Base-by-base conservation (phyloP, 495 filamentous ascomycete genomes). In the Aspergillus heteromorphus region DNA sequence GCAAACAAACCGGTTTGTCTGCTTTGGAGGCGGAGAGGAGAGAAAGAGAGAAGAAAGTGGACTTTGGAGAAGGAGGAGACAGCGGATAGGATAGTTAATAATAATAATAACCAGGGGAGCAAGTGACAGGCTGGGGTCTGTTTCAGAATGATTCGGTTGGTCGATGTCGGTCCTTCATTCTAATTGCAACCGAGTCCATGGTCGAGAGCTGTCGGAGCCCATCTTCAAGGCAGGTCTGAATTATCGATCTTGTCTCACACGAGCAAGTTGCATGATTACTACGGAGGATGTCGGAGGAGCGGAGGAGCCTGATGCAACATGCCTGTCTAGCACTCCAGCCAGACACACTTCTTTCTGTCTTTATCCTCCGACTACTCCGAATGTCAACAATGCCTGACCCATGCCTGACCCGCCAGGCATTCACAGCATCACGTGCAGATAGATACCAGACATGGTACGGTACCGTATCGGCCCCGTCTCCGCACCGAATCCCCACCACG, bases 1-100 rank as follows among this genome's bases (percentile, higher is more conserved):
- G 27, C 27, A 54, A 19, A 14, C 34, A 54, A 52, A 21, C 21
- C 41, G 20, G 41, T 51, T 51, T 56, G 47, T 45, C 41, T 45
- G 40, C 36, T n/a, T n/a, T 34, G 40, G 38, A 41, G 40, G 47
- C 27, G 40, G 40, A 45, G 40, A 31, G 23, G 7, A 48, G 10
- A 48, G 16, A 31, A 30, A 3, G 27, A 48, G 25, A 5, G 31
- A 10, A 40, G 34, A 43, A 34, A 57, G 42, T 43, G 47, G 40
- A 45, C n/a, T n/a, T 13, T 45, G 51, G 51, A 31, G 23, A 31
- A 21, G 7, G 43, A 45, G 27, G 27, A 53, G 40, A 13, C 34
- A 13, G n/a, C n/a, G n/a, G n/a, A n/a, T n/a, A n/a, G n/a, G n/a
- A n/a, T n/a, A n/a, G n/a, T n/a, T n/a, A n/a, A n/a, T n/a, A n/a